Conservation (phyloP, 345 rosid species). For the Gossypium australe region DNA sequence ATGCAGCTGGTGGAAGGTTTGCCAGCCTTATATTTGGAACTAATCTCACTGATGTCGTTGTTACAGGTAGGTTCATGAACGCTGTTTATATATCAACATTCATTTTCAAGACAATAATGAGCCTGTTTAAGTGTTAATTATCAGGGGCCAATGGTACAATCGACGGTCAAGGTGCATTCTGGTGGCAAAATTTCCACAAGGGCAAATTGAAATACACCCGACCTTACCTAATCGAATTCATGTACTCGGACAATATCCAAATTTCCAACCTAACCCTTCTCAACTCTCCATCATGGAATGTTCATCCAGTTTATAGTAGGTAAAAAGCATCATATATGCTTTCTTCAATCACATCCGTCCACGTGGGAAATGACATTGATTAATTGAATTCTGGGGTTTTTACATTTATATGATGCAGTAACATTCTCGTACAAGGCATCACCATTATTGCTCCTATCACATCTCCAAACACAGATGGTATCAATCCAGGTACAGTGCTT, state of each 20-base stretch:
- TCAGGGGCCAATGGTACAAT: slow-evolving; percentile 80
- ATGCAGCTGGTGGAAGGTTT: slow-evolving; percentile 77
- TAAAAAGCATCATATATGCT: slow-evolving; percentile 8
- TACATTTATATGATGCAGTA: slow-evolving; percentile 32
- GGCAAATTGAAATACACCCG: slow-evolving; percentile 80
- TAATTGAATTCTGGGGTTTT: not conserved
- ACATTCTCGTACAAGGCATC: slow-evolving; percentile 64
- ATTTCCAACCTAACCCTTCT: slow-evolving; percentile 79
- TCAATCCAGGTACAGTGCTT: slow-evolving; percentile 58
- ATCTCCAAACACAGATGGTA: slow-evolving; percentile 93
- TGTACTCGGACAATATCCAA: slow-evolving; percentile 60
- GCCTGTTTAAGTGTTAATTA: not conserved
- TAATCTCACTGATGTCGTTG: slow-evolving; percentile 75
- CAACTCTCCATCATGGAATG: slow-evolving; percentile 86
- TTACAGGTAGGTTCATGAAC: slow-evolving; percentile 49
- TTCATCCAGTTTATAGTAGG: slow-evolving; percentile 94
- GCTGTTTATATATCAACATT: not conserved
- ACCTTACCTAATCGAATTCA: slow-evolving; percentile 79
- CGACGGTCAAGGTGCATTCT: slow-evolving; percentile 83
- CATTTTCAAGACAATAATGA: not conserved
- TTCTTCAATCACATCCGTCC: slow-evolving; percentile 9
- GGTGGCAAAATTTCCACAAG: slow-evolving; percentile 87
- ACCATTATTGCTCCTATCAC: slow-evolving; percentile 80
- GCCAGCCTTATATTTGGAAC: slow-evolving; percentile 79
- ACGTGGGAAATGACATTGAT: not conserved